Evolutionary conservation across 2,329 filamentous ascomycete species (phyloP), one percentile per base, ranked within the genome.

Genomic region (Helotiales sp.): DNA sequence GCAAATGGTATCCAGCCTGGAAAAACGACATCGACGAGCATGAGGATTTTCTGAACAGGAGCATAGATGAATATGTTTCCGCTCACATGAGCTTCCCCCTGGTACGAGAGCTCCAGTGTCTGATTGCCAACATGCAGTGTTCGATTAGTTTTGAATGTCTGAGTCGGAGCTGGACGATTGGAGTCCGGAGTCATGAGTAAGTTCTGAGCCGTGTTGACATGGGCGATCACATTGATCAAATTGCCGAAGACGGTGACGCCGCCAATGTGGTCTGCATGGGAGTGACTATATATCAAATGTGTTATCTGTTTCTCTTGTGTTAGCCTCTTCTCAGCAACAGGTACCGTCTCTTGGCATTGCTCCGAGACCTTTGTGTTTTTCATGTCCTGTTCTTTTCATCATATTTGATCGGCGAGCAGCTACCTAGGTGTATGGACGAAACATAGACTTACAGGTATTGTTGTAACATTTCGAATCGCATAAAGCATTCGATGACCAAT

Each of bases 61-160:
- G 65, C 61, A 38, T 66, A 68, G 47, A 70, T 67, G 60, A 69
- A 69, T 34, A 69, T 68, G 53, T 70, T 70, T 3, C 68, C 68
- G 3, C 55, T 60, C 9, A 63, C 34, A 55, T 70, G 68, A 55
- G 67, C 68, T 13, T 57, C 55, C 9, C 68, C 68, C 42, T 63
- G 58, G 58, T 70, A 70, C 15, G 34, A 34, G 2, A 70, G 62
- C 19, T 70, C 59, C 1, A 70, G 58, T 9, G 67, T 69, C 52
- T 70, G 68, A 50, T 69, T 70, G 1, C 66, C 64, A 22, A 67
- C 60, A 9, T 31, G 10, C 3, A 70, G 50, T 1, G 22, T 64
- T 44, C 63, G 58, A 0, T 44, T 40, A 2, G 63, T 25, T 29
- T 58, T 30, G 42, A 70, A 70, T 15, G 56, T 65, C 2, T 61